Conservation (phyloP, 176 grass and related monocot species). For the Lolium multiflorum region DNA sequence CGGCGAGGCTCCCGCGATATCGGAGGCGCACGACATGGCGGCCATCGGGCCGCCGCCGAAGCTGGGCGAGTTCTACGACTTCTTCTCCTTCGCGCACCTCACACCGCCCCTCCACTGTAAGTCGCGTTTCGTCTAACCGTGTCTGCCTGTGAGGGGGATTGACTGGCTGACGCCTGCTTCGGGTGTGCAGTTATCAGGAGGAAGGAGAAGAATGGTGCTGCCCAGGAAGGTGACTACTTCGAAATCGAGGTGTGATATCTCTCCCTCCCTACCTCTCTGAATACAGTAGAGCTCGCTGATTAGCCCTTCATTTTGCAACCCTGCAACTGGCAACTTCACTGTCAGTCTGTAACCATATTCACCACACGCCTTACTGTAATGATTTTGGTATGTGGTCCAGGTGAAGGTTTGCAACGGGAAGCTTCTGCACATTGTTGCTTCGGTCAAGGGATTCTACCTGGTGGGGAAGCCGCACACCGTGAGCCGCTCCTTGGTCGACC, state of each 20-base stretch:
- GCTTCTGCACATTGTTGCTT: slow-evolving; percentile 74
- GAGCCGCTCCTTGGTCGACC: slow-evolving; percentile 76
- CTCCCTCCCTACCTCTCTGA: not conserved
- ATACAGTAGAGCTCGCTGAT: not conserved
- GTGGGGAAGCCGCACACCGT: slow-evolving; percentile 66
- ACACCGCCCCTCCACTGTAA: slow-evolving; percentile 86
- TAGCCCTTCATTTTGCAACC: not conserved
- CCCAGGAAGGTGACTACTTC: slow-evolving; percentile 76
- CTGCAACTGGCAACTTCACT: not conserved
- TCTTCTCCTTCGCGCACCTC: slow-evolving; percentile 95
- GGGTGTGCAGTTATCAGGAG: slow-evolving; percentile 77
- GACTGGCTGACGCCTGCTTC: not conserved
- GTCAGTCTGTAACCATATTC: too few relatives aligned
- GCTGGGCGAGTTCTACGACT: slow-evolving; percentile 95
- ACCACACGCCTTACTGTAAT: too few relatives aligned
- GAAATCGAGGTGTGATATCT: slow-evolving; percentile 74
- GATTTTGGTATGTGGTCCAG: slow-evolving; percentile 48
- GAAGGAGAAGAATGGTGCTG: slow-evolving; percentile 57
- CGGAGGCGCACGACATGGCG: slow-evolving; percentile 90
- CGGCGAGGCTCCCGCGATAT: slow-evolving; percentile 62
- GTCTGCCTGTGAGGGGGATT: too few relatives aligned
- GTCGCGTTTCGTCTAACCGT: too few relatives aligned
- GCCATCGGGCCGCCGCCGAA: slow-evolving; percentile 81
- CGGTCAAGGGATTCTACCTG: slow-evolving; percentile 85
- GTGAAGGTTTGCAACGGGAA: slow-evolving; percentile 98